Percentiles rank a stretch among this genome's conserved stretches.
Conservation (phyloP, 257 asterid species). For the Buddleja alternifolia region DNA sequence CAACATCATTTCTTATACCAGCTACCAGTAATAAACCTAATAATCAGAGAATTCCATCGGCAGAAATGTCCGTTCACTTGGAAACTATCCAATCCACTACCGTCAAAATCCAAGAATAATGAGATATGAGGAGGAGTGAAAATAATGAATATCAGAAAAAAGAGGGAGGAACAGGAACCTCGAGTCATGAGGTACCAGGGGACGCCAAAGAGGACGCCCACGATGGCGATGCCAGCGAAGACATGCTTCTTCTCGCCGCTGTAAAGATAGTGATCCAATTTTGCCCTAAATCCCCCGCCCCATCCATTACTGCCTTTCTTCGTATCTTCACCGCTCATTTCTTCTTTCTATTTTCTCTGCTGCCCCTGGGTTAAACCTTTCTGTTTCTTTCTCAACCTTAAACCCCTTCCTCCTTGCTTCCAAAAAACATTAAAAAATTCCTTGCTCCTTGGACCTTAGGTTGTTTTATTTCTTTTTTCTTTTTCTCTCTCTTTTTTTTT, state of each 20-base stretch:
- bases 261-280: slow-evolving; percentile 58
- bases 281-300: slow-evolving; percentile 65
- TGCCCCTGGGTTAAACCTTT: too few relatives aligned
- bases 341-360: neutral
- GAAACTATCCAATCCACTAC: neutral
- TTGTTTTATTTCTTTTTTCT: too few relatives aligned
- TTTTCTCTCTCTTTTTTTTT: too few relatives aligned
- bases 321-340: slow-evolving; percentile 56
- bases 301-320: slow-evolving; percentile 44
- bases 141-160: too few relatives aligned
- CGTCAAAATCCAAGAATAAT: slow-evolving; percentile 4
- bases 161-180: too few relatives aligned
- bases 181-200: slow-evolving; percentile 90
- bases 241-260: slow-evolving; percentile 96
- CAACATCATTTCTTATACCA: neutral
- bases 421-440: too few relatives aligned
- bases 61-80: neutral
- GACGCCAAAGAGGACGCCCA: slow-evolving; percentile 66
- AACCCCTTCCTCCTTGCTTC: too few relatives aligned
- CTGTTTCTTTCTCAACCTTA: too few relatives aligned
- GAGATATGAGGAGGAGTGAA: too few relatives aligned
- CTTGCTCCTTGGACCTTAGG: too few relatives aligned
- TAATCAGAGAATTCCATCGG: neutral
- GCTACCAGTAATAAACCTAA: neutral
- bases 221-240: slow-evolving; percentile 71